These are phyloP conservation scores for Elasticomyces elasticus DNA, from an alignment of 495 filamentous ascomycete genomes.

Conservation along the genomic window DNA sequence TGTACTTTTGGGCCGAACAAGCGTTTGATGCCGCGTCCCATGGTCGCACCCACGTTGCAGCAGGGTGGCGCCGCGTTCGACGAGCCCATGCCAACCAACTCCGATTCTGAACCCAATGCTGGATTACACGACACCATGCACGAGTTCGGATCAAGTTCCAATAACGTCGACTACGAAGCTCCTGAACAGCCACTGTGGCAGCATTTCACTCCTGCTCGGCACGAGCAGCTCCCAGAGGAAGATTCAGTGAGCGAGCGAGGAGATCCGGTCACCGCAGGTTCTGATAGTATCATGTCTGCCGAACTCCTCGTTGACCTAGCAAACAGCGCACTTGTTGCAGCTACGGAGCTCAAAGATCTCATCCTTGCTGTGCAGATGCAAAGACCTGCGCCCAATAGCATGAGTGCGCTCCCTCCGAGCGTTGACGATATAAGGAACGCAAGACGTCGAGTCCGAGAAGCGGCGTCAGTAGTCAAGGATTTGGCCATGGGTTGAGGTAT, in stretches of 20 bases:
- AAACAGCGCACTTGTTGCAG: conserved; percentile 8
- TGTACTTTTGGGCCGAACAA: conserved; percentile 11
- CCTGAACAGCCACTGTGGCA: no score
- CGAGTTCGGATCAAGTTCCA: no score
- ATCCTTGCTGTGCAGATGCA: conserved; percentile 1
- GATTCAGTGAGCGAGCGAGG: neutral
- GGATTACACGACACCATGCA: no score
- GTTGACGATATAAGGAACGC: conserved; percentile 1
- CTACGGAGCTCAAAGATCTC: conserved; percentile 4
- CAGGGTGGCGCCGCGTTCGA: no score
- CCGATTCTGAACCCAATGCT: no score
- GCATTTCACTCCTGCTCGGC: no score
- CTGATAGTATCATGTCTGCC: conserved; percentile 13
- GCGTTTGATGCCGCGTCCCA: neutral
- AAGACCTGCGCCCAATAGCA: neutral
- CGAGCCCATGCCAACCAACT: neutral
- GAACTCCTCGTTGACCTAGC: conserved; percentile 14
- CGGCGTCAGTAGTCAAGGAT: conserved; percentile 5
- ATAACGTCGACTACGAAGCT: no score
- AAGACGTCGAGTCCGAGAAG: conserved; percentile 4
- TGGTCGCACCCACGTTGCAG: no score
- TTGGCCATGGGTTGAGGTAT: conserved; percentile 3
- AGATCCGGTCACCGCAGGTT: neutral
- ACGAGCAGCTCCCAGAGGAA: no score
- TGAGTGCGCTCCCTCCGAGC: neutral